Percentiles rank a stretch among this genome's conserved stretches.
Evolutionary conservation across 2,329 filamentous ascomycete species (phyloP).

Genomic region (Hymenoscyphus fraxineus): DNA sequence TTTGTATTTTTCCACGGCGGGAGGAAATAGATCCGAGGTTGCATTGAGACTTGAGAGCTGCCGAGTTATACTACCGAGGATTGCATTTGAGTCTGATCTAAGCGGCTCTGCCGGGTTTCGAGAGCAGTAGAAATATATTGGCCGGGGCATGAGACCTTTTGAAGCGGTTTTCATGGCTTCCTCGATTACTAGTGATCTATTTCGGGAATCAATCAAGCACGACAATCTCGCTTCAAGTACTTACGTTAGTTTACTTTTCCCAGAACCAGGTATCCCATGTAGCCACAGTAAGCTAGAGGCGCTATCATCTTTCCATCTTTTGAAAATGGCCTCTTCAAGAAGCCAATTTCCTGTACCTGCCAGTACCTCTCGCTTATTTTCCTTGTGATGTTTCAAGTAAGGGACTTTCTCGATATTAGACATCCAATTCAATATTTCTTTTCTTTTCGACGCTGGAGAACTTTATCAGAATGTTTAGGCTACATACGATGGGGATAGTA

Average conservation of each 20-base stretch:
- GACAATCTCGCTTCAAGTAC: not conserved
- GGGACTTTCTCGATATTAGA: not conserved
- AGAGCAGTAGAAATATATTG: not conserved
- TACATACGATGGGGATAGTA: not conserved
- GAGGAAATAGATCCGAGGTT: not conserved
- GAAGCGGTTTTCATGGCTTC: not conserved
- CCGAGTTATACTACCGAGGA: not conserved
- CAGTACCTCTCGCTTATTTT: not conserved
- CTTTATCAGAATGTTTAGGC: not conserved
- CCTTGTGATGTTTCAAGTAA: not conserved
- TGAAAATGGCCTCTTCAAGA: not conserved
- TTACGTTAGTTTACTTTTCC: slow-evolving; percentile 1
- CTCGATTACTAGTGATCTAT: not conserved
- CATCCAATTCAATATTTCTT: not conserved
- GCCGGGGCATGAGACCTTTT: not conserved
- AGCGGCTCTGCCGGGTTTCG: not conserved
- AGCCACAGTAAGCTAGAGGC: not conserved
- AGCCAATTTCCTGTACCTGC: not conserved
- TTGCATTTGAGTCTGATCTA: not conserved
- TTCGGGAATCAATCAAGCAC: not conserved
- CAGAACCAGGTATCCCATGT: not conserved
- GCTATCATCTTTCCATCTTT: not conserved
- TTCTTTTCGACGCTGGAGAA: not conserved
- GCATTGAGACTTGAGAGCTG: not conserved
- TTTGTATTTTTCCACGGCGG: not conserved